These are phyloP conservation scores for Cornus florida DNA, from an alignment of 148 eudicot genomes.

Conservation along the genomic window DNA sequence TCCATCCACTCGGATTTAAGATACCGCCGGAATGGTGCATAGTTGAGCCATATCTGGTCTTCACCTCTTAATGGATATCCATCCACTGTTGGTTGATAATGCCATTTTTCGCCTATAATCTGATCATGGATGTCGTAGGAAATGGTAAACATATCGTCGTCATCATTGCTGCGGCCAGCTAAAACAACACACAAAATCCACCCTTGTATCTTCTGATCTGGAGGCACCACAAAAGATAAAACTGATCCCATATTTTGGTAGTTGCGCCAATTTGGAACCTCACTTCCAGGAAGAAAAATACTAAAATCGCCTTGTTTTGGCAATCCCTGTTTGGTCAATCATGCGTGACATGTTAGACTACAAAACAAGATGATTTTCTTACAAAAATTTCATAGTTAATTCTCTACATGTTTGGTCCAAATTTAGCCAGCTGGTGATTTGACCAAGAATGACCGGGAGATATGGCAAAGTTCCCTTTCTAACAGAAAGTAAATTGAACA, in stretches of 20 bases:
- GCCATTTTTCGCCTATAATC: too few relatives aligned
- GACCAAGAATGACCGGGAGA: too few relatives aligned
- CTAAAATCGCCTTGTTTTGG: too few relatives aligned
- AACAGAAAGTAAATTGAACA: too few relatives aligned
- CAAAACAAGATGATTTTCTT: too few relatives aligned
- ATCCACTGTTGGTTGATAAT: too few relatives aligned
- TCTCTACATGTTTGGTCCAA: too few relatives aligned
- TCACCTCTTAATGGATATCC: not conserved
- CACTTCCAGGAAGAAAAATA: not conserved
- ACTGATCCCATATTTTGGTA: slow-evolving; percentile 1
- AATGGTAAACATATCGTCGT: not conserved
- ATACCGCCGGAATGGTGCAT: not conserved
- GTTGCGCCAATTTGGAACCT: not conserved
- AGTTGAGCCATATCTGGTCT: not conserved
- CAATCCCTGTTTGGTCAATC: not conserved
- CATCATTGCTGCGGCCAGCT: not conserved
- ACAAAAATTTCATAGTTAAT: too few relatives aligned
- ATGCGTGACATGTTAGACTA: not conserved
- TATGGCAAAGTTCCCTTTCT: too few relatives aligned
- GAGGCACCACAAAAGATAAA: slow-evolving; percentile 4
- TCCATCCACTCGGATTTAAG: not conserved
- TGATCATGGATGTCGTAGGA: not conserved
- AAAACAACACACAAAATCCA: slow-evolving; percentile 5
- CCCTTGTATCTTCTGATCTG: not conserved
- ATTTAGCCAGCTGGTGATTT: too few relatives aligned